Evolutionary conservation across 2,329 filamentous ascomycete genomes (phyloP).

Genomic region (Beauveria caledonica): DNA sequence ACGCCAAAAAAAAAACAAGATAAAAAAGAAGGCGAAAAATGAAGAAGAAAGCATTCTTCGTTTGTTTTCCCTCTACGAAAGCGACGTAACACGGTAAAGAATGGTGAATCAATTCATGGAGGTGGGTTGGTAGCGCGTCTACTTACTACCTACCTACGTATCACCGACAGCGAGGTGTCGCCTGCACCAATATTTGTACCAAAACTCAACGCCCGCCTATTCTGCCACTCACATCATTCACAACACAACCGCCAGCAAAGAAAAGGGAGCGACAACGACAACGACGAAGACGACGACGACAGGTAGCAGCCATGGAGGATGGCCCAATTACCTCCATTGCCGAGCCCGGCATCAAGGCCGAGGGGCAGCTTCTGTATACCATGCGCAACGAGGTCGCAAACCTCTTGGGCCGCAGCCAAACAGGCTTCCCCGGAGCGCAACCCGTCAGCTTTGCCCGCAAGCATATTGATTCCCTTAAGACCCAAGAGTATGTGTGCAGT

Average conservation of each 20-base stretch:
- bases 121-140: not conserved
- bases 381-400: conserved; percentile 67
- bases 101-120: no score
- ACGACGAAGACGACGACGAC: no score
- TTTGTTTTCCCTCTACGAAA: no score
- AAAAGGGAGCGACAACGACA: not conserved
- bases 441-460: conserved; percentile 82
- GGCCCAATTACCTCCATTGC: conserved; percentile 42
- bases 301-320: conserved; percentile 14
- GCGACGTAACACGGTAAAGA: no score
- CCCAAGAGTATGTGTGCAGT: conserved; percentile 51
- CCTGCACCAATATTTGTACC: not conserved
- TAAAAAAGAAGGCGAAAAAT: no score
- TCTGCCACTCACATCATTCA: not conserved
- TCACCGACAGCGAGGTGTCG: not conserved
- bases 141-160: not conserved
- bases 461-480: conserved; percentile 75
- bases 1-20: no score
- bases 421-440: conserved; percentile 79
- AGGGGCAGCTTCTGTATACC: conserved; percentile 46
- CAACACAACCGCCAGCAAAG: not conserved
- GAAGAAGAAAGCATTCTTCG: no score
- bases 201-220: not conserved
- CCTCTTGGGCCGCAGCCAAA: conserved; percentile 62
- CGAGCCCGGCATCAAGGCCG: conserved; percentile 57